phyloP scores from a whole-genome alignment of 202 grass and related monocot genomes.

The Setaria italica region DNA sequence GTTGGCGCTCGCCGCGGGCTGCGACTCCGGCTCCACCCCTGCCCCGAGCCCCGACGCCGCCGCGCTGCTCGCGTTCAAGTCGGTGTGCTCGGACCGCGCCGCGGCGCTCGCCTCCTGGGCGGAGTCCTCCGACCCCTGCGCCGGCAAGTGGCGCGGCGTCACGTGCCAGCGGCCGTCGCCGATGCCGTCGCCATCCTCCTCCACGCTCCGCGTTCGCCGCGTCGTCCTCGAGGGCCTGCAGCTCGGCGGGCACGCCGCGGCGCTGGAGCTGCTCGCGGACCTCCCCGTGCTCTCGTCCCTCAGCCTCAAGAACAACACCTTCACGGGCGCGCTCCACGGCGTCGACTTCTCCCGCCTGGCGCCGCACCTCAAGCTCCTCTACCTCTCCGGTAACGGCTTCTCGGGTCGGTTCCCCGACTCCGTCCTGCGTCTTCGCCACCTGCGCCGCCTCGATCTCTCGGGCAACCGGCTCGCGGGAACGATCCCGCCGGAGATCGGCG shows the following conservation, averaged over 20 bases:
- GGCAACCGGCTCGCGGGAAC: conserved; percentile 55
- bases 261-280: conserved; percentile 52
- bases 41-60: conserved; percentile 40
- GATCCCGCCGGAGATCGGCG: conserved; percentile 71
- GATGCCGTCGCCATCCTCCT: neutral
- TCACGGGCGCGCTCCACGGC: conserved; percentile 50
- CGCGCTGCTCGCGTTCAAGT: conserved; percentile 74
- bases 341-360: conserved; percentile 63
- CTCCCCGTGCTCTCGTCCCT: conserved; percentile 69
- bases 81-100: conserved; percentile 48
- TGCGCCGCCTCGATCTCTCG: conserved; percentile 76
- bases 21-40: neutral
- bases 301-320: conserved; percentile 88
- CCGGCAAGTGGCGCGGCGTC: conserved; percentile 68
- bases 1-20: conserved; percentile 20
- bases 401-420: conserved; percentile 66
- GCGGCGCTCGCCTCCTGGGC: conserved; percentile 67
- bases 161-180: conserved; percentile 34
- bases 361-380: conserved; percentile 83
- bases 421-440: conserved; percentile 73
- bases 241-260: conserved; percentile 54
- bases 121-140: conserved; percentile 62
- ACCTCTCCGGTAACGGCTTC: conserved; percentile 86
- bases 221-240: conserved; percentile 70
- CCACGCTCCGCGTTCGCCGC: conserved; percentile 47